Percentiles rank a stretch among this genome's conserved stretches.
These are phyloP conservation scores for Hypholoma sublateritium DNA, from an alignment of 768 basidiomycete genomes.

Conservation along the genomic window DNA sequence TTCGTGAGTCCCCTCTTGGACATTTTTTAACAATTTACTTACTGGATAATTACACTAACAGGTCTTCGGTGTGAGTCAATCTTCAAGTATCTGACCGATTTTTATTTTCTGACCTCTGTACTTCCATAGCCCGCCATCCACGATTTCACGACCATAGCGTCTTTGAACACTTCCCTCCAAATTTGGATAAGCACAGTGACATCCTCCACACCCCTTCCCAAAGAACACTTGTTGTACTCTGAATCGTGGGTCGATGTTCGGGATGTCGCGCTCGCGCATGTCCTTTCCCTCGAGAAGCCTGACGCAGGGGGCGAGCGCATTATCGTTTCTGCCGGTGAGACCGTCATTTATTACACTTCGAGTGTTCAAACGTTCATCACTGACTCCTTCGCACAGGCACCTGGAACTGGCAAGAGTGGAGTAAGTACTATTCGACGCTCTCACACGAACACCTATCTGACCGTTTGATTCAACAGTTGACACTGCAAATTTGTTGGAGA, in stretches of 20 bases:
- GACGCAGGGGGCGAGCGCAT: slow-evolving; percentile 59
- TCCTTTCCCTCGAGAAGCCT: slow-evolving; percentile 46
- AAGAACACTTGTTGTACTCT: slow-evolving; percentile 16
- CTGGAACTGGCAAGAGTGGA: slow-evolving; percentile 33
- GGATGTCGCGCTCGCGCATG: slow-evolving; percentile 58
- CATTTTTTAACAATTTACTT: neutral
- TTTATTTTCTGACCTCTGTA: neutral
- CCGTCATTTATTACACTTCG: too few species aligned
- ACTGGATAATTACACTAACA: neutral
- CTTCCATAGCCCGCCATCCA: slow-evolving; percentile 40
- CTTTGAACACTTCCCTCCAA: slow-evolving; percentile 40
- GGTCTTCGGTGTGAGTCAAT: slow-evolving; percentile 31
- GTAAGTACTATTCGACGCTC: neutral
- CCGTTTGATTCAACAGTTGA: slow-evolving; percentile 25
- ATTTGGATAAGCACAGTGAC: slow-evolving; percentile 28
- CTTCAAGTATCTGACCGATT: neutral
- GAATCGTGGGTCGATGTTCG: slow-evolving; percentile 50
- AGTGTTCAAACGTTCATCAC: neutral
- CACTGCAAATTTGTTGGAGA: slow-evolving; percentile 26
- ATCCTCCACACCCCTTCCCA: slow-evolving; percentile 10
- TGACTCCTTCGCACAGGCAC: slow-evolving; percentile 10
- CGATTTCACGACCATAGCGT: slow-evolving; percentile 29
- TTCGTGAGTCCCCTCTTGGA: slow-evolving; percentile 32
- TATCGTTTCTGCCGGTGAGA: slow-evolving; percentile 40
- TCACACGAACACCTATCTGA: too few species aligned